phyloP scores from a whole-genome alignment of 208 protist species.

The Leishmania turanica region DNA sequence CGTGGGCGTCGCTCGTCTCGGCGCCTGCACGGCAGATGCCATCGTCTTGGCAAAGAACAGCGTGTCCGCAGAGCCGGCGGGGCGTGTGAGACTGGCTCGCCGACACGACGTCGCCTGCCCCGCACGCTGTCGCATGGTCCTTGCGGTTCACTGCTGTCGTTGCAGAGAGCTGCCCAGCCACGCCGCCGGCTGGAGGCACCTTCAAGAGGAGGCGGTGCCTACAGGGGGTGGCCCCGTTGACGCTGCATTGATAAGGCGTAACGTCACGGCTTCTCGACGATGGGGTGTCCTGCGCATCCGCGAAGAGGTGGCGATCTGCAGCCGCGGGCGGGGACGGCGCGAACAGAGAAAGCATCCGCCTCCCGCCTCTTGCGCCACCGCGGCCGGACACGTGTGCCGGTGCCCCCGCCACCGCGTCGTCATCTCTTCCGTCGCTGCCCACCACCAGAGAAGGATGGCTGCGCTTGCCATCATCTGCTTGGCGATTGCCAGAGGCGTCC shows the following conservation, averaged over 20 bases:
- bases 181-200: neutral
- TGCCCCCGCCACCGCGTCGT: neutral
- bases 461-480: neutral
- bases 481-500: neutral
- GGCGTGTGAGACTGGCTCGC: neutral
- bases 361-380: neutral
- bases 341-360: neutral
- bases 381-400: neutral
- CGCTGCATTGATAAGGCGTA: neutral
- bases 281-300: neutral
- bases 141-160: neutral
- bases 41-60: slow-evolving; percentile 18
- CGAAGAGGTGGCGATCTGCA: neutral
- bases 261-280: neutral
- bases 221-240: neutral
- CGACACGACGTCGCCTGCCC: neutral
- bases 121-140: neutral
- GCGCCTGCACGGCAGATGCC: neutral
- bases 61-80: slow-evolving; percentile 16
- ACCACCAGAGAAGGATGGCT: neutral
- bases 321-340: neutral
- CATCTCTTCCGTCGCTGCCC: neutral
- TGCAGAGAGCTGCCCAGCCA: neutral
- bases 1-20: neutral
- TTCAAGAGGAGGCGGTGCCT: neutral